A percentile compares a stretch with the other conserved stretches of the same genome.
Conservation (phyloP, 495 filamentous ascomycete genomes). For the Apiosordaria backusii region DNA sequence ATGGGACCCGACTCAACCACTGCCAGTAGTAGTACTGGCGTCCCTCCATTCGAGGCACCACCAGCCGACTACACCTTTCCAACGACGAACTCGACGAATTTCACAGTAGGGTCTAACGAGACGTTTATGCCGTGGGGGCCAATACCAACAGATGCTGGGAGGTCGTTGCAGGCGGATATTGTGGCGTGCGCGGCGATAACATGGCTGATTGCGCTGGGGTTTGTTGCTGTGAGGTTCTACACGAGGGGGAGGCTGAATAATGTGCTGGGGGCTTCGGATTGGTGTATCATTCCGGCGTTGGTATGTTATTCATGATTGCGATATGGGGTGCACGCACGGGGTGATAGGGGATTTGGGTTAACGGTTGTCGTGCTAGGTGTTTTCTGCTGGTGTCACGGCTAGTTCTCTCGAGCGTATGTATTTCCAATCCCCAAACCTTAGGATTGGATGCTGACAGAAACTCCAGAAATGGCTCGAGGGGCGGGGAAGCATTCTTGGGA, state of each 20-base stretch:
- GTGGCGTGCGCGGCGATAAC: conserved; percentile 28
- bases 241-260: conserved; percentile 26
- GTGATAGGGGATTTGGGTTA: no score
- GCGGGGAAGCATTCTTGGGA: conserved; percentile 29
- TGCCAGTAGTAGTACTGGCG: background rate
- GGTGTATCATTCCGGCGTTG: conserved; percentile 29
- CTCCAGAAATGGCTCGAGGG: conserved; percentile 23
- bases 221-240: conserved; percentile 33
- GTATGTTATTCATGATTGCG: no score
- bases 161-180: conserved; percentile 29
- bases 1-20: background rate
- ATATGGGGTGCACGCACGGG: no score
- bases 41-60: background rate
- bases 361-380: conserved; percentile 19
- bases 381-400: conserved; percentile 24
- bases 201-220: conserved; percentile 24
- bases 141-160: conserved; percentile 19
- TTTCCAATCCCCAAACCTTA: background rate
- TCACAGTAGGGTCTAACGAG: background rate
- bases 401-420: conserved; percentile 30
- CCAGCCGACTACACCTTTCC: background rate
- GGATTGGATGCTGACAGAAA: background rate
- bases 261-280: conserved; percentile 27
- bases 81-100: background rate
- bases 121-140: conserved; percentile 8